Conservation (phyloP, 768 basidiomycete species). For the Tephrocybe rancida region DNA sequence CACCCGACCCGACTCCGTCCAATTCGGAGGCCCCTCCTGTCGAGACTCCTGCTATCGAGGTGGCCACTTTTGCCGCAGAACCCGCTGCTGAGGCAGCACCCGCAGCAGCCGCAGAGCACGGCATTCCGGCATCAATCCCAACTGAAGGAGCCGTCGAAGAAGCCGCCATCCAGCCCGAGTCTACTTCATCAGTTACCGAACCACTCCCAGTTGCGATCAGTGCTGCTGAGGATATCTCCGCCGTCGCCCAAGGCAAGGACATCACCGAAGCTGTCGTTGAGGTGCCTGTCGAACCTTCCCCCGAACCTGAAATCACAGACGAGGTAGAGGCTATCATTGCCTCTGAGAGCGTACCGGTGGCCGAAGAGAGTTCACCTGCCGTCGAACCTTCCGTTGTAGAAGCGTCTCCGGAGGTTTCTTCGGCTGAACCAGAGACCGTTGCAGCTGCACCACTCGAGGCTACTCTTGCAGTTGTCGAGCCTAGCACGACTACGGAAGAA, state of each 20-base stretch:
- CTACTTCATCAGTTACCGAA: background rate
- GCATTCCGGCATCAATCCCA: background rate
- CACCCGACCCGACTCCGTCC: background rate
- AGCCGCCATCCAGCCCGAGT: background rate
- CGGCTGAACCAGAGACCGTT: too few species aligned
- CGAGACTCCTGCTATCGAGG: background rate
- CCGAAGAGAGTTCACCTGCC: background rate
- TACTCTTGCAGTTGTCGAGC: background rate
- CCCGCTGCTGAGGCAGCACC: background rate
- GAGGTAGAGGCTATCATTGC: background rate
- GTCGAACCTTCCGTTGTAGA: background rate
- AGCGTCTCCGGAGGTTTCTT: background rate
- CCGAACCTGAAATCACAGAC: background rate
- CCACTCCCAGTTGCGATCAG: background rate
- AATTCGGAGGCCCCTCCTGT: background rate
- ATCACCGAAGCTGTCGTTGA: background rate
- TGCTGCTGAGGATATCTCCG: background rate
- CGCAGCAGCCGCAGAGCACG: slow-evolving; percentile 2
- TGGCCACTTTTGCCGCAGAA: background rate
- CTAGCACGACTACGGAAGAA: background rate
- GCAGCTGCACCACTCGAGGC: background rate
- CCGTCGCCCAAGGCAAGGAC: background rate
- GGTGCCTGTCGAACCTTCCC: background rate
- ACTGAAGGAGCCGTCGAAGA: background rate
- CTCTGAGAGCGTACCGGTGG: background rate